A percentile compares a stretch with the other conserved stretches of the same genome.
These are phyloP conservation scores for Tetrapisispora pingtungensis DNA, from an alignment of 805 yeast species.

Conservation along the genomic window DNA sequence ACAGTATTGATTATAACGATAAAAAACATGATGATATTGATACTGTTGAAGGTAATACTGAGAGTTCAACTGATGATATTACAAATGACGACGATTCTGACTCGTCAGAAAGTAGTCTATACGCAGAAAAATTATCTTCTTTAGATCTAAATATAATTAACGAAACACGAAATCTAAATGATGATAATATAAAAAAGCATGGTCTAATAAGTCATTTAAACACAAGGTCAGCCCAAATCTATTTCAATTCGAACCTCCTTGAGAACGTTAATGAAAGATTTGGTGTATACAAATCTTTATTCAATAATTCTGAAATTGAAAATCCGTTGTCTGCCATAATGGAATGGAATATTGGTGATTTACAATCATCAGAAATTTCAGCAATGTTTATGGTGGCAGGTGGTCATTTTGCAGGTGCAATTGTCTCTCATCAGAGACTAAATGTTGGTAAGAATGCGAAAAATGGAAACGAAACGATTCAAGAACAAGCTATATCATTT, in stretches of 20 bases:
- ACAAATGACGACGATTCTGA: conserved; percentile 12
- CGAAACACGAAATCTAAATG: conserved; percentile 13
- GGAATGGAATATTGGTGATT: conserved; percentile 27
- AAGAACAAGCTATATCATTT: conserved; percentile 54
- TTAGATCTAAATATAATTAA: conserved; percentile 21
- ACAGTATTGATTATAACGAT: conserved; percentile 41
- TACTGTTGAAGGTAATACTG: conserved; percentile 15
- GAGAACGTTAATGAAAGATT: conserved; percentile 38
- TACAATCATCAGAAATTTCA: conserved; percentile 35
- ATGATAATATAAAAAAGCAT: conserved; percentile 12
- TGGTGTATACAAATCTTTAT: conserved; percentile 59
- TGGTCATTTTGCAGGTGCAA: conserved; percentile 96
- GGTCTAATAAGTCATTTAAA: conserved; percentile 43
- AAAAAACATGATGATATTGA: conserved; percentile 43
- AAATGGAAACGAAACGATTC: conserved; percentile 37
- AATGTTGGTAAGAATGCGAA: conserved; percentile 47
- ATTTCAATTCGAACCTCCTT: conserved; percentile 42
- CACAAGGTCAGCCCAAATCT: conserved; percentile 60
- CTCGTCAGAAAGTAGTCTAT: conserved; percentile 4
- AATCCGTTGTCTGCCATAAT: conserved; percentile 44
- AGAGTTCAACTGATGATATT: conserved; percentile 26
- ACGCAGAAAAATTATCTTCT: conserved; percentile 17
- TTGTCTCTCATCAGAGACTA: conserved; percentile 60
- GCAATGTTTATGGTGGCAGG: conserved; percentile 93
- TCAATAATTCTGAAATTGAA: conserved; percentile 34